Evolutionary conservation across 768 basidiomycete genomes (phyloP), one percentile per base, ranked within the genome.

Genomic region (Boletus edulis): DNA sequence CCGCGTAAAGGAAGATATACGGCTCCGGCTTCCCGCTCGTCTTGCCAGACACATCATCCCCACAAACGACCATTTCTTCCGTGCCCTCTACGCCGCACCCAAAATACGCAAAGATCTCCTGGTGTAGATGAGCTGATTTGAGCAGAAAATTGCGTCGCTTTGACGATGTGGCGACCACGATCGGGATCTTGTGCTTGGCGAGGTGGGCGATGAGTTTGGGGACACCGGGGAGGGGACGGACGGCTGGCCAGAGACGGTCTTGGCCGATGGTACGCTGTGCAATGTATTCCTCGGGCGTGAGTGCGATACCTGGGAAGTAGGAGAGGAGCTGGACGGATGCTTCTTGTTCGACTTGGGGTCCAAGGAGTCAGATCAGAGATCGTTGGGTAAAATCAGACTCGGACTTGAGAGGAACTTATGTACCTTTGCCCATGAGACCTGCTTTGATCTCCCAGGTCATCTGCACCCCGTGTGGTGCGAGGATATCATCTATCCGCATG

Each of bases 381-480:
- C 5, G 20, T 9, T 14, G n/a, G 44, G 8, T 29, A 29, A 8
- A 29, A 29, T 29, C 27, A 35, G 12, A 39, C 31, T n/a, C 17
- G 24, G 29, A 37, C 32, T 17, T 15, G 24, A 24, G 39, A 41
- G 27, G 43, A 22, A 29, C 8, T 37, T 6, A 20, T 77, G 51
- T 46, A 90, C 91, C 82, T 76, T 87, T 89, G 51, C 91, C 91
- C 91, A 93, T 94, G 54, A 88, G 81, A 0, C 86, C 88, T n/a
- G 88, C 85, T 66, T 93, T 92, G 54, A 93, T 90, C 53, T 89
- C 86, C 90, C 90, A 92, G 4, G 88, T 89, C 86, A 94, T 89
- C 58, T 81, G 72, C 57, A 83, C 85, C 27, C 89, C 90, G 63
- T 87, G 85, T 12, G 75, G 77, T 17, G 76, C 81, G 18, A 95